Evolutionary conservation across 257 asterid genomes (phyloP), one percentile per base, ranked within the genome.

Genomic region (Lavandula angustifolia): DNA sequence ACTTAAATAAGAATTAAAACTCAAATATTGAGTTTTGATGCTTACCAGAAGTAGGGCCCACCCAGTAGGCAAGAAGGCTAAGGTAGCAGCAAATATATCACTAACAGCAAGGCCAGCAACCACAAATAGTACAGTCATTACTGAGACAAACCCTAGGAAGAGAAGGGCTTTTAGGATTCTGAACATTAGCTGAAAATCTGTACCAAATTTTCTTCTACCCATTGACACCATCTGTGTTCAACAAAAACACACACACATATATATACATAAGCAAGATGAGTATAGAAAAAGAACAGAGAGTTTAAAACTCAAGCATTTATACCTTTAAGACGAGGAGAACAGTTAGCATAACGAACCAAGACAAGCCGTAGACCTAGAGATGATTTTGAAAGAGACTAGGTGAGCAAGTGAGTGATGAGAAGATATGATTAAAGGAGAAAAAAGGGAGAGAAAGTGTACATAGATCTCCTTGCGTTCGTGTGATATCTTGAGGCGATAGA

Each of bases 171-270:
- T 69, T 3, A 69, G 74, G 48, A 69, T 69, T 54, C 74, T 59
- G 66, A 69, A 69, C 74, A 69, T 69, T 18, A 69, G 74, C 74
- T 69, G 74, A 35, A 69, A 69, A 37, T 69, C 74, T 13, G 73
- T 69, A 4, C 74, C 68, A 7, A 69, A 69, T 37, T 60, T 69
- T 4, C 74, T 54, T 40, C 74, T 60, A 9, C 74, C 74, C 74
- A 69, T 69, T 3, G 74, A 69, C 47, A 68, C 67, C 73, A 69
- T 59, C 74, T 69, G 62, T 35, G 22, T 14, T 4, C 3, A 6
- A 44, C 10, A 41, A n/a, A n/a, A n/a, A n/a, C n/a, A n/a, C n/a
- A n/a, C n/a, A n/a, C n/a, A 3, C 16, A 16, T 8, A 5, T 1
- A 14, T 8, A 33, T 8, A 14, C 1, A 34, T 1, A 2, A 3